phyloP scores from a whole-genome alignment of 2,329 filamentous ascomycete genomes.

The Hypoxylon sp. region DNA sequence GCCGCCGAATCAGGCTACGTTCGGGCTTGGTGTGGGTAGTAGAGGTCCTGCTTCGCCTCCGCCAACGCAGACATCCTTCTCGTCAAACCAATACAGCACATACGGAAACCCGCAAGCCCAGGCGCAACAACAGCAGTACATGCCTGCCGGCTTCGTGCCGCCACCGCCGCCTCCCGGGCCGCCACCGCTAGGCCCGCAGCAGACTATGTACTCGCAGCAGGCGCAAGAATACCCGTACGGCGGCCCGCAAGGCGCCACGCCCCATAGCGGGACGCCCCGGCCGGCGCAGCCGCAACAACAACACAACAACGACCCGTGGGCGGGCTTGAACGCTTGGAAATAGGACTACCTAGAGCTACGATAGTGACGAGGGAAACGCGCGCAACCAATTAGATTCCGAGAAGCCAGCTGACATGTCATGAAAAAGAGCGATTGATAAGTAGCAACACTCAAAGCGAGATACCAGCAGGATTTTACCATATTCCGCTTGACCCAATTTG shows the following conservation, averaged over 20 bases:
- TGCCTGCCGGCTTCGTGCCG: constrained; percentile 66
- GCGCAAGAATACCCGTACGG: constrained; percentile 33
- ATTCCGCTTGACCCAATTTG: constrained; percentile 2
- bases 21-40: constrained; percentile 45
- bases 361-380: constrained; percentile 19
- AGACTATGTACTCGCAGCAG: constrained; percentile 61
- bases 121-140: constrained; percentile 53
- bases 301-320: constrained; percentile 60
- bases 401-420: constrained; percentile 5
- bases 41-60: constrained; percentile 63
- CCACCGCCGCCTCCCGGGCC: constrained; percentile 70
- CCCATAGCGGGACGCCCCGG: constrained; percentile 42
- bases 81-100: constrained; percentile 57
- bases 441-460: constrained; percentile 14
- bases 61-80: constrained; percentile 51
- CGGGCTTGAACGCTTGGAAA: constrained; percentile 62
- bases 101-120: constrained; percentile 56
- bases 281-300: constrained; percentile 50
- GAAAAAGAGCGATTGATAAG: constrained; percentile 5
- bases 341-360: constrained; percentile 40
- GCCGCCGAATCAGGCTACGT: constrained; percentile 51
- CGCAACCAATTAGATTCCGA: constrained; percentile 10
- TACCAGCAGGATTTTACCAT: neutral
- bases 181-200: constrained; percentile 67
- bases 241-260: constrained; percentile 23